Conservation (phyloP, 2,329 filamentous ascomycete genomes). For the Penicillium sp. region DNA sequence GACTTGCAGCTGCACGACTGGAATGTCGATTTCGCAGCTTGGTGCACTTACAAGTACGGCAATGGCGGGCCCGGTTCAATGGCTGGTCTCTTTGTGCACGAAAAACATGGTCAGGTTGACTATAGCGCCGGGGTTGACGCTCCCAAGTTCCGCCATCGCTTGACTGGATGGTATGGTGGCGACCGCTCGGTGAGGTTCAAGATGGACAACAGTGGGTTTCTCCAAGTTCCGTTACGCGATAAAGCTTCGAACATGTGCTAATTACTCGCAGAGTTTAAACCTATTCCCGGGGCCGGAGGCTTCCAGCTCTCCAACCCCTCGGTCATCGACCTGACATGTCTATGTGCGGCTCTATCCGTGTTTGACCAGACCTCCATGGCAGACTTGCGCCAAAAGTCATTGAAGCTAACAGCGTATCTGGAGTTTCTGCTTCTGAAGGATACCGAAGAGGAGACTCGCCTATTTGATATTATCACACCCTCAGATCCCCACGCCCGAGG, state of each 20-base stretch:
- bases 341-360: conserved; percentile 69
- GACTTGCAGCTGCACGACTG: conserved; percentile 76
- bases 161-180: conserved; percentile 82
- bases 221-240: neutral
- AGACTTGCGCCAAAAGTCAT: conserved; percentile 65
- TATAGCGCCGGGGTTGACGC: conserved; percentile 42
- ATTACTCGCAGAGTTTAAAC: conserved; percentile 58
- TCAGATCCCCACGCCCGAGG: conserved; percentile 65
- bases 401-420: conserved; percentile 72
- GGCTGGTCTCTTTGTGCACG: conserved; percentile 75
- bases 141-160: conserved; percentile 60
- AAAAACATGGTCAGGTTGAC: conserved; percentile 58
- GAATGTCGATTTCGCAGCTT: conserved; percentile 84
- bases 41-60: conserved; percentile 94
- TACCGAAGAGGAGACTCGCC: conserved; percentile 35
- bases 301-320: conserved; percentile 81
- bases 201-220: conserved; percentile 65
- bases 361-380: conserved; percentile 70
- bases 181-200: conserved; percentile 72
- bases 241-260: neutral
- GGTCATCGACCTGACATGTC: conserved; percentile 69
- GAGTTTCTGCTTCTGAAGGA: conserved; percentile 60
- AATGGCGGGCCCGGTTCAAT: conserved; percentile 81
- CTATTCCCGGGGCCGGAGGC: conserved; percentile 73
- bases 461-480: conserved; percentile 67